These are phyloP conservation scores for Saccharomycopsis phalli DNA, from an alignment of 1,139 yeast genomes.

Conservation along the genomic window DNA sequence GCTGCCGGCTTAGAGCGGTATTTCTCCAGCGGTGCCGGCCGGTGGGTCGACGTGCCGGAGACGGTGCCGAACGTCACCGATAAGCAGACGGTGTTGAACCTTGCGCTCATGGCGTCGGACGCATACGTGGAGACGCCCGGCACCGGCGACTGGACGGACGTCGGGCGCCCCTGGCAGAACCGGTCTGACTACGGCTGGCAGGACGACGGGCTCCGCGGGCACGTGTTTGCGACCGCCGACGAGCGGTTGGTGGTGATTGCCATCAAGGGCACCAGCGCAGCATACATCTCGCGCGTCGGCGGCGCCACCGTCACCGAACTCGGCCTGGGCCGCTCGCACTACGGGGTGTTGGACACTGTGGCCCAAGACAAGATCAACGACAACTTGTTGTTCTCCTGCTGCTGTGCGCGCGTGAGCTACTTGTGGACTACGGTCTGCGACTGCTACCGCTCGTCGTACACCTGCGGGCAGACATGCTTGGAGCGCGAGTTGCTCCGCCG, in stretches of 20 bases:
- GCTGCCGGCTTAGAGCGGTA: slow-evolving; percentile 63
- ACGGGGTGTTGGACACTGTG: slow-evolving; percentile 46
- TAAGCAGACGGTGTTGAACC: slow-evolving; percentile 56
- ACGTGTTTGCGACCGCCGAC: slow-evolving; percentile 65
- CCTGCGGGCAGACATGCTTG: slow-evolving; percentile 82
- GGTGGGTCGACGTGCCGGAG: slow-evolving; percentile 36
- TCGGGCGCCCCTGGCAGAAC: slow-evolving; percentile 50
- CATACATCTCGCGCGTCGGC: slow-evolving; percentile 60
- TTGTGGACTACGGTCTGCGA: slow-evolving; percentile 96
- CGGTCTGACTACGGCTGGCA: slow-evolving; percentile 71
- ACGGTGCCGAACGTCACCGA: slow-evolving; percentile 68
- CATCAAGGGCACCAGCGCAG: slow-evolving; percentile 89
- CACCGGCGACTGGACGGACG: slow-evolving; percentile 85
- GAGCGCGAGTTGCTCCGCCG: slow-evolving; percentile 66
- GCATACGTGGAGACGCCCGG: slow-evolving; percentile 79
- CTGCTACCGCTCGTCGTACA: slow-evolving; percentile 77
- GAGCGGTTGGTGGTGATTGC: slow-evolving; percentile 68
- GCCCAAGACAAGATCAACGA: slow-evolving; percentile 78
- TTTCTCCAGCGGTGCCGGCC: slow-evolving; percentile 42
- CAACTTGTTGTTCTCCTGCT: slow-evolving; percentile 82
- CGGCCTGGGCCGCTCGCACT: neutral
- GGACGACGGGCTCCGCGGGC: slow-evolving; percentile 79
- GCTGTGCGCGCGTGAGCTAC: slow-evolving; percentile 90
- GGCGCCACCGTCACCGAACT: neutral
- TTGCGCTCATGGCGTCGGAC: slow-evolving; percentile 84